Evolutionary conservation across 805 yeast species (phyloP).

Genomic region (Yamadazyma kitorensis): DNA sequence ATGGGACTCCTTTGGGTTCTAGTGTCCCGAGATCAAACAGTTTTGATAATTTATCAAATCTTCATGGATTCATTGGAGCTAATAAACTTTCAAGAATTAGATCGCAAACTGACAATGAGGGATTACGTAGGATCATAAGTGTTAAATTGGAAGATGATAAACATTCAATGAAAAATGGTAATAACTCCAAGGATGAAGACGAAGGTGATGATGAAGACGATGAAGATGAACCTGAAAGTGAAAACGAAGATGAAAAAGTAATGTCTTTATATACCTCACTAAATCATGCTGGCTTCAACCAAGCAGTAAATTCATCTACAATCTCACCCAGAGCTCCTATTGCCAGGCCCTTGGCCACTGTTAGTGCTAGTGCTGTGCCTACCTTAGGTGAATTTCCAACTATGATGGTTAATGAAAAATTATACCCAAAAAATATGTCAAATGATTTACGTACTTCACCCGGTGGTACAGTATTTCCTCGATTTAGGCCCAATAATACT

Average conservation of each 20-base stretch:
- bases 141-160: slow-evolving; percentile 11
- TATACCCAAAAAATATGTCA: slow-evolving; percentile 19
- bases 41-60: slow-evolving; percentile 10
- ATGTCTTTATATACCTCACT: slow-evolving; percentile 64
- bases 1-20: slow-evolving; percentile 4
- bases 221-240: slow-evolving; percentile 28
- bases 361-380: slow-evolving; percentile 29
- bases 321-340: slow-evolving; percentile 18
- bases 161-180: slow-evolving; percentile 1
- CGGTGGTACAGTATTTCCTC: slow-evolving; percentile 11
- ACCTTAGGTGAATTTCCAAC: slow-evolving; percentile 43
- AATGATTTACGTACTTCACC: slow-evolving; percentile 4
- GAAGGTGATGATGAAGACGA: slow-evolving; percentile 9
- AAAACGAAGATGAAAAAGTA: slow-evolving; percentile 62
- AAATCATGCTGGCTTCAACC: slow-evolving; percentile 27
- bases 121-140: slow-evolving; percentile 8
- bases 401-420: slow-evolving; percentile 29
- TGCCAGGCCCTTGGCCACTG: slow-evolving; percentile 15
- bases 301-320: slow-evolving; percentile 21
- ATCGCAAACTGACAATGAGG: slow-evolving; percentile 10
- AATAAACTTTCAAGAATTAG: slow-evolving; percentile 10
- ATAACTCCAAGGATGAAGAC: slow-evolving; percentile 1
- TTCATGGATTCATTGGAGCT: slow-evolving; percentile 12
- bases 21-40: slow-evolving; percentile 11
- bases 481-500: slow-evolving; percentile 5